A percentile compares a stretch with the other conserved stretches of the same genome.
Evolutionary conservation across 225 moss, liverwort and hornwort species (phyloP).

Genomic region (Asterella californica): DNA sequence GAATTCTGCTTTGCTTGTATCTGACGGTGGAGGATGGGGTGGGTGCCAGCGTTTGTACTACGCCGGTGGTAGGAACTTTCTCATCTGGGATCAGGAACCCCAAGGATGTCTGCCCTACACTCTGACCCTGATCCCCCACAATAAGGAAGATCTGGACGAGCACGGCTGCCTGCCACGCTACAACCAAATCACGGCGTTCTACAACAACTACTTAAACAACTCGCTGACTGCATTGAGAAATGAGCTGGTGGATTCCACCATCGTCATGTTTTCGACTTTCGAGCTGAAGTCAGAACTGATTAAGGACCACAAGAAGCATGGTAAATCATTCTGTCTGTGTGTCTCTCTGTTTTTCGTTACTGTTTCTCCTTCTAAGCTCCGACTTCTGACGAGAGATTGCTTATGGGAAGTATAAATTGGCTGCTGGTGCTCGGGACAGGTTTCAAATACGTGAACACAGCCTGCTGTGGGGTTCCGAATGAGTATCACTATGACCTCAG

Average conservation of each 20-base stretch:
- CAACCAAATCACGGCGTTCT: conserved; percentile 32
- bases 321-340: conserved; percentile 5
- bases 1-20: no score
- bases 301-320: conserved; percentile 3
- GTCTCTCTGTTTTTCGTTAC: not conserved
- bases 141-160: conserved; percentile 33
- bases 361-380: not conserved
- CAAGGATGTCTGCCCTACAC: conserved; percentile 53
- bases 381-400: no score
- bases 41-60: conserved; percentile 25
- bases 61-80: conserved; percentile 35
- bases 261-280: conserved; percentile 29
- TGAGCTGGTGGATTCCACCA: conserved; percentile 20
- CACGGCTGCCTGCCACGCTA: conserved; percentile 35
- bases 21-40: not conserved
- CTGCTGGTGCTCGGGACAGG: conserved; percentile 13
- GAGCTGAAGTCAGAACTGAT: conserved; percentile 35
- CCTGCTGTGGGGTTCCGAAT: conserved; percentile 51
- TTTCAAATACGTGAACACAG: conserved; percentile 39
- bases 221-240: conserved; percentile 25
- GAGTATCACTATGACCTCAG: conserved; percentile 39
- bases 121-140: conserved; percentile 38
- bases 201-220: conserved; percentile 36
- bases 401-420: not conserved
- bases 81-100: conserved; percentile 46